Percentiles rank a stretch among this genome's conserved stretches.
These are phyloP conservation scores for Parsonsia alboflavescens DNA, from an alignment of 257 asterid species.

Conservation along the genomic window DNA sequence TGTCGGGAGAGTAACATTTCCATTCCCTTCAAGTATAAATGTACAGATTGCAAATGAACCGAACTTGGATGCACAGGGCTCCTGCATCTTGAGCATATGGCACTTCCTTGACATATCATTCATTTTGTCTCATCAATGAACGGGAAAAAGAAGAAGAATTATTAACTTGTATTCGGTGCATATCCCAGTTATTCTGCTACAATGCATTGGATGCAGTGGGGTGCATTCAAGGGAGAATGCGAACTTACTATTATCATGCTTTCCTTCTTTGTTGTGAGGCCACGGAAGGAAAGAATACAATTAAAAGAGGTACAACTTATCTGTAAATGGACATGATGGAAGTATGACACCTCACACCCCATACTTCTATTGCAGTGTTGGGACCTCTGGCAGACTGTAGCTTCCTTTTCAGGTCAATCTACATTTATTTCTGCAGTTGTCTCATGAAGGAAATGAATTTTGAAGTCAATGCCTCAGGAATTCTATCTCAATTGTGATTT, in stretches of 20 bases:
- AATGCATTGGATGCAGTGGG: not conserved
- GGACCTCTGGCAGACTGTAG: slow-evolving; percentile 9
- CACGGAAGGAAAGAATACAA: not conserved
- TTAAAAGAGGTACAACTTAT: not conserved
- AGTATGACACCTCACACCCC: not conserved
- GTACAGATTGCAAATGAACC: too few relatives aligned
- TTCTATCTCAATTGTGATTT: not conserved
- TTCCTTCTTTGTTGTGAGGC: not conserved
- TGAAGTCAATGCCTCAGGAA: not conserved
- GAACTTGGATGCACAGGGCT: too few relatives aligned
- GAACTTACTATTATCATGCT: not conserved
- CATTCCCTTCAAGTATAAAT: not conserved
- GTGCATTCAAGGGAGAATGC: not conserved
- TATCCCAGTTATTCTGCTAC: not conserved
- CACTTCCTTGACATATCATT: too few relatives aligned
- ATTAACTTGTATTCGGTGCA: not conserved
- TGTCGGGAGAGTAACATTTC: not conserved
- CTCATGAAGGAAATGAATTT: not conserved
- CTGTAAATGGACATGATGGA: not conserved
- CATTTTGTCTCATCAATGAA: not conserved
- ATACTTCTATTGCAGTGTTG: not conserved
- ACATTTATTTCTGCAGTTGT: not conserved
- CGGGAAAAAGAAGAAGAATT: not conserved
- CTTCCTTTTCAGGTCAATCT: not conserved
- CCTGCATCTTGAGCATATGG: too few relatives aligned